These are phyloP conservation scores for Aspergillaceae sp. DNA, from an alignment of 2,329 filamentous ascomycete species.

Conservation along the genomic window DNA sequence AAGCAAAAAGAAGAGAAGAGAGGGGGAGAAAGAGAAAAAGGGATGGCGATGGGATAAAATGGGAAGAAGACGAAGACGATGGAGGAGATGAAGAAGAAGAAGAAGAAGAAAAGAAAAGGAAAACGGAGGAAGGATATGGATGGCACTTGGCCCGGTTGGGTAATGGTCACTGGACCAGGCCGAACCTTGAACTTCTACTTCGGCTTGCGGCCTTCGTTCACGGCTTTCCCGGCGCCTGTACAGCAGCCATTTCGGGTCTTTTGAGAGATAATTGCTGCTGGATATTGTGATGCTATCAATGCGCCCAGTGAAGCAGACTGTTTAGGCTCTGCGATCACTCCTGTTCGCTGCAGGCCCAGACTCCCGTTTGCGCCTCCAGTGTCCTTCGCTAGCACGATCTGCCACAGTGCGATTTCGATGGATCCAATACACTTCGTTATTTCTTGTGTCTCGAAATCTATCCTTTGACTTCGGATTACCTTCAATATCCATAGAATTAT, in stretches of 20 bases:
- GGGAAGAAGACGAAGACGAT: slow-evolving; percentile 8
- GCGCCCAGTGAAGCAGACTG: too few species aligned
- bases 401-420: too few species aligned
- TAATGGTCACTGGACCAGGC: slow-evolving; percentile 10
- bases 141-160: slow-evolving; percentile 16
- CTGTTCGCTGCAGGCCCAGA: too few species aligned
- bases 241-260: too few species aligned
- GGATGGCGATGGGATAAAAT: slow-evolving; percentile 7
- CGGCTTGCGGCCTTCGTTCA: too few species aligned
- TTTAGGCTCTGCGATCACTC: too few species aligned
- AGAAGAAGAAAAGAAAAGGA: slow-evolving; percentile 9
- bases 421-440: neutral
- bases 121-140: slow-evolving; percentile 6
- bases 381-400: neutral
- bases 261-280: too few species aligned
- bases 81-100: slow-evolving; percentile 13
- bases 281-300: too few species aligned
- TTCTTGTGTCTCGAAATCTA: neutral
- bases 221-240: too few species aligned
- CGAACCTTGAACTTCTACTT: slow-evolving; percentile 7
- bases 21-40: slow-evolving; percentile 9
- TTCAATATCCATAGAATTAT: too few species aligned
- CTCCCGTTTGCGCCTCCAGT: too few species aligned
- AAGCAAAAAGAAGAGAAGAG: slow-evolving; percentile 14
- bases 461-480: too few species aligned